Conservation (phyloP, 2,329 filamentous ascomycete genomes). For the Boeremia lycopersici region DNA sequence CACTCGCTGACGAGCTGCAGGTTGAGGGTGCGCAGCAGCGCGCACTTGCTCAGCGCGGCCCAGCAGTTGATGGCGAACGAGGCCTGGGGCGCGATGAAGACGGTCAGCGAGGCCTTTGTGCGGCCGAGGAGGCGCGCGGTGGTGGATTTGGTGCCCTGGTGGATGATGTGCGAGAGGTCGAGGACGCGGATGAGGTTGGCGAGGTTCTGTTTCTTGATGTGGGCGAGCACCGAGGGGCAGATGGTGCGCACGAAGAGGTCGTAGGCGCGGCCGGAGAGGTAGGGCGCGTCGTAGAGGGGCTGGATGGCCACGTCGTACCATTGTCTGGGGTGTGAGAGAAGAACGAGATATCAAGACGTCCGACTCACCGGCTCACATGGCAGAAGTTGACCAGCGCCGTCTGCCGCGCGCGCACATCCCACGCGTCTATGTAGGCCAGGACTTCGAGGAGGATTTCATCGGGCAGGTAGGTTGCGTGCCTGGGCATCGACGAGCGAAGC, state of each 20-base stretch:
- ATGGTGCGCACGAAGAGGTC: constrained; percentile 60
- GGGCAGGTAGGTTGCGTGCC: constrained; percentile 53
- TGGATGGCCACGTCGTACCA: constrained; percentile 62
- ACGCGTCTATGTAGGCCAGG: constrained; percentile 50
- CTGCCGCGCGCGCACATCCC: constrained; percentile 48
- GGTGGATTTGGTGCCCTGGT: constrained; percentile 63
- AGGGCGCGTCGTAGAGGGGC: constrained; percentile 59
- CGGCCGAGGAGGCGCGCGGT: constrained; percentile 63
- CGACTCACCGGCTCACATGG: constrained; percentile 43
- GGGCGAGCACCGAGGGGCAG: constrained; percentile 58
- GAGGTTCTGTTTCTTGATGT: constrained; percentile 55
- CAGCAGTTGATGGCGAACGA: constrained; percentile 65
- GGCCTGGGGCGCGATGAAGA: constrained; percentile 64
- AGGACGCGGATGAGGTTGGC: constrained; percentile 59
- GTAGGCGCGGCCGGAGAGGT: constrained; percentile 60
- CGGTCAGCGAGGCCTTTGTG: constrained; percentile 58
- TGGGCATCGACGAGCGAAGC: too few species aligned
- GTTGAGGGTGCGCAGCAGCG: constrained; percentile 56
- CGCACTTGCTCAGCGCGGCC: constrained; percentile 62
- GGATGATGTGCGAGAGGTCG: constrained; percentile 61
- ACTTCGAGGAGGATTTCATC: constrained; percentile 61
- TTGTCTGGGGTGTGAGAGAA: constrained; percentile 42
- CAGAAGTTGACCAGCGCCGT: constrained; percentile 58
- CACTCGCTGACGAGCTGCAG: constrained; percentile 59
- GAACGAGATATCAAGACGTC: background rate